Percentiles rank a stretch among this genome's conserved stretches.
Conservation (phyloP, 2,329 filamentous ascomycete genomes). For the Aspergillus sp. region DNA sequence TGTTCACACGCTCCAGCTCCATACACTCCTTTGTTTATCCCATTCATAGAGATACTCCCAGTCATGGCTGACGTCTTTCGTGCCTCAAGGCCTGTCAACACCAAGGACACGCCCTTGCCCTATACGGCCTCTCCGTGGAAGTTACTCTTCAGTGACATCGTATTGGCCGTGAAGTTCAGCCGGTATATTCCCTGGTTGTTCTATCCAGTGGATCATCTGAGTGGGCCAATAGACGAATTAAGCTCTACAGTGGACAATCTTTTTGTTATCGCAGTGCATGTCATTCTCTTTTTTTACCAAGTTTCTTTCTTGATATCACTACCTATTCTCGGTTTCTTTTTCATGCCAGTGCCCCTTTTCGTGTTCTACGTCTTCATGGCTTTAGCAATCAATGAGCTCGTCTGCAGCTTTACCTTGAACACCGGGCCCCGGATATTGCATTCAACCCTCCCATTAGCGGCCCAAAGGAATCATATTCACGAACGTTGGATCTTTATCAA, state of each 20-base stretch:
- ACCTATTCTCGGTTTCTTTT: slow-evolving; percentile 49
- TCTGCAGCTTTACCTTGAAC: slow-evolving; percentile 38
- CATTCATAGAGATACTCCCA: background rate
- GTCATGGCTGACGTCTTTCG: background rate
- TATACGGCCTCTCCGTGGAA: slow-evolving; percentile 41
- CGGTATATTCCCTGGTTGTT: slow-evolving; percentile 58
- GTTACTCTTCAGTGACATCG: slow-evolving; percentile 42
- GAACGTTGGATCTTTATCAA: slow-evolving; percentile 83
- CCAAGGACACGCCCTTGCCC: slow-evolving; percentile 27
- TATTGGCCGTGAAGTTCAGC: slow-evolving; percentile 19
- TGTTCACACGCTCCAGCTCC: background rate
- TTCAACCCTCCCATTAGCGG: slow-evolving; percentile 20
- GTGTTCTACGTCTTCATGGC: slow-evolving; percentile 27
- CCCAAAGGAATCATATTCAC: slow-evolving; percentile 46
- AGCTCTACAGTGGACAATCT: slow-evolving; percentile 59
- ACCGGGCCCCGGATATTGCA: slow-evolving; percentile 52
- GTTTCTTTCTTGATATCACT: slow-evolving; percentile 59
- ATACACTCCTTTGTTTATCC: background rate
- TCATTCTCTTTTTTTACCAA: slow-evolving; percentile 60
- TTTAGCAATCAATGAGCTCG: slow-evolving; percentile 27
- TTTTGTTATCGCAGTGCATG: slow-evolving; percentile 58
- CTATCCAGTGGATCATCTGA: slow-evolving; percentile 56
- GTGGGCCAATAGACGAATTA: slow-evolving; percentile 62
- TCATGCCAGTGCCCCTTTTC: slow-evolving; percentile 38
- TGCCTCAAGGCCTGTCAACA: background rate